These are phyloP conservation scores for Russula sp. DNA, from an alignment of 768 basidiomycete species.

Conservation along the genomic window DNA sequence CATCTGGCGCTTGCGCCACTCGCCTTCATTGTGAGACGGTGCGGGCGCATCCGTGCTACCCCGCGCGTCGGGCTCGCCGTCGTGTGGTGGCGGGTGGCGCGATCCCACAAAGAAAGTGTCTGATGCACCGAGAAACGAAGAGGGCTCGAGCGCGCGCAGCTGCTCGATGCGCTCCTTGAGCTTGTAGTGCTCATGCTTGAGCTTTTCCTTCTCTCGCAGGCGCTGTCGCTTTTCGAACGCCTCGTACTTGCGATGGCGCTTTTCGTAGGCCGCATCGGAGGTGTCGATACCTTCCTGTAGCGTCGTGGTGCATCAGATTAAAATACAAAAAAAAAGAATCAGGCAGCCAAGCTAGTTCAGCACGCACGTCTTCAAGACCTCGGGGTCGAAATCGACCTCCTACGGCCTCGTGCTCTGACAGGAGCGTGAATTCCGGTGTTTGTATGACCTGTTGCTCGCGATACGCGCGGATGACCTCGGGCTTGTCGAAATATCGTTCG, in stretches of 20 bases:
- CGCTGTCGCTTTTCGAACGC: slow-evolving; percentile 80
- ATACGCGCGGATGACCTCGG: slow-evolving; percentile 68
- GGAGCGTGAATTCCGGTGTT: slow-evolving; percentile 60
- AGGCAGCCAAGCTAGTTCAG: neutral
- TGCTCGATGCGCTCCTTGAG: slow-evolving; percentile 86
- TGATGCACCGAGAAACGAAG: slow-evolving; percentile 60
- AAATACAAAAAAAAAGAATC: slow-evolving; percentile 8
- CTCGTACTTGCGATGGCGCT: slow-evolving; percentile 82
- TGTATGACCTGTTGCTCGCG: slow-evolving; percentile 67
- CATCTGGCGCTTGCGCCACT: slow-evolving; percentile 68
- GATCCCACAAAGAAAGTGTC: slow-evolving; percentile 44
- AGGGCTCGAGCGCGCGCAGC: slow-evolving; percentile 63
- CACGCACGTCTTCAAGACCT: slow-evolving; percentile 62
- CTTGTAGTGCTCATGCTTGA: slow-evolving; percentile 88
- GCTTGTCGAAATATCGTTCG: slow-evolving; percentile 71
- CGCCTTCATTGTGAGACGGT: slow-evolving; percentile 51
- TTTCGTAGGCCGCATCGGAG: slow-evolving; percentile 75
- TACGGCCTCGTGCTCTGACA: slow-evolving; percentile 47
- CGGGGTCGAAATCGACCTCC: slow-evolving; percentile 69
- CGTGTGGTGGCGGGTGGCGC: slow-evolving; percentile 33
- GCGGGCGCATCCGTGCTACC: slow-evolving; percentile 11
- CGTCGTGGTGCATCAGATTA: slow-evolving; percentile 10
- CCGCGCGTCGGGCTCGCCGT: slow-evolving; percentile 29
- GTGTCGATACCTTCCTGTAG: slow-evolving; percentile 55
- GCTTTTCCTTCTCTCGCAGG: slow-evolving; percentile 84